Evolutionary conservation across 768 basidiomycete genomes (phyloP), one percentile per base, ranked within the genome.

Genomic region (Udeniomyces megalosporus): DNA sequence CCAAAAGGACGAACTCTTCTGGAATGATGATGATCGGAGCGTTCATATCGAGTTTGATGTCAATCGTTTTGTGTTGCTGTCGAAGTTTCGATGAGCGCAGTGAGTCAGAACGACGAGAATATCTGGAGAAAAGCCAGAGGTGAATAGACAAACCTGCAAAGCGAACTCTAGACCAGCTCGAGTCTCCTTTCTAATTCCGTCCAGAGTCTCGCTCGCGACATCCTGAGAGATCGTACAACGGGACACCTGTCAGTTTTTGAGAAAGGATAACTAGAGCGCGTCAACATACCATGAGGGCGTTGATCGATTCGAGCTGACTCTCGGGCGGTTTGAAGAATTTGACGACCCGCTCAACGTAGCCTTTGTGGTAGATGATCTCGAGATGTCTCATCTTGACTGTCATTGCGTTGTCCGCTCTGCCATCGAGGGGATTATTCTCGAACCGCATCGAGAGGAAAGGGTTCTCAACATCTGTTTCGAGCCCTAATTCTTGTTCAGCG

Each of bases 1-100:
- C 10, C 2, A 35, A 47, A 24, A 17, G 12, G 20, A 72, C 77
- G 60, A 70, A 91, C 89, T 88, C 83, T 75, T 97, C 93, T 1
- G 95, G 95, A 57, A 97, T 80, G 68, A 99, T 89, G 70, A 99
- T 95, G 68, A 99, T 82, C 5, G 95, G 95, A 0, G 95, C 90
- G 69, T 93, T 88, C 78, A 99, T 80, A 69, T 99, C 92, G 76
- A 99, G 81, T 67, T 88, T 86, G n/a, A 99, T 78, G 71, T 97
- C 92, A 48, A 97, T 78, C 1, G 95, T 97, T 77, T 67, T 53
- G 35, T 62, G 47, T 45, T 32, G 38, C 58, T 60, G 47, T 8
- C 34, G 32, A 20, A 20, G n/a, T 3, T 14, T 14, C 17, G n/a
- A 38, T 44, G 32, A 2, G 22, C 10, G 4, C n/a, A 15, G 28